Base-by-base conservation (phyloP, 495 filamentous ascomycete species). In the Aspergillus avenaceus region DNA sequence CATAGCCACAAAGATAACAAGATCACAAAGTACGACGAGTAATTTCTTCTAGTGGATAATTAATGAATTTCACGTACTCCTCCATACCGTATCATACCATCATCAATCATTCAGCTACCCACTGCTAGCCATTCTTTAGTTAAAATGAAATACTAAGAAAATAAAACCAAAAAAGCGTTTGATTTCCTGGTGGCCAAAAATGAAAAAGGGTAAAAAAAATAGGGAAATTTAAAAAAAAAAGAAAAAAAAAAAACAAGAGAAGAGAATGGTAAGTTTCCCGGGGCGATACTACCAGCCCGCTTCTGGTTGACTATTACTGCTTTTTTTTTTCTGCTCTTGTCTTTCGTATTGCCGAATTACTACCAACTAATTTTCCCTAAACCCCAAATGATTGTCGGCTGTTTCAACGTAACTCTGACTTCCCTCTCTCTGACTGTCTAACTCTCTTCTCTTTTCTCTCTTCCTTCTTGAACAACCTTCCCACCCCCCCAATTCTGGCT, bases 381-480 rank as follows among this genome's bases (percentile, higher is more conserved):
- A 48, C 45, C 54, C 49, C 43, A 38, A 55, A 32, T 47, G 36
- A 52, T 40, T 46, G 12, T 48, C 56, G 48, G 45, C 45, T 49
- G 52, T 55, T 52, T 59, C 41, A 48, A 49, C 47, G 18, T 47
- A 41, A 47, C 43, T 43, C 53, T 34, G 14, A 46, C 41, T 32
- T 27, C 40, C 54, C 51, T 59, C 43, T 47, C 38, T 49, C 53
- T 55, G 50, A 57, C 55, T 62, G 50, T 54, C 52, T 48, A 49
- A 54, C 50, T 54, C 50, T 53, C 47, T 52, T 48, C 50, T 53
- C 50, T 50, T 55, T 50, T 55, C 43, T 18, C 42, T 41, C 42
- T 37, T 29, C 46, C 41, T 40, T 45, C 19, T 34, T 32, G 11
- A 12, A 32, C 42, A 34, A 45, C 27, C 23, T 38, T 28, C 45